These are phyloP conservation scores for Nannochloropsis oceanica DNA, from an alignment of 108 stramenopile species.

Conservation along the genomic window DNA sequence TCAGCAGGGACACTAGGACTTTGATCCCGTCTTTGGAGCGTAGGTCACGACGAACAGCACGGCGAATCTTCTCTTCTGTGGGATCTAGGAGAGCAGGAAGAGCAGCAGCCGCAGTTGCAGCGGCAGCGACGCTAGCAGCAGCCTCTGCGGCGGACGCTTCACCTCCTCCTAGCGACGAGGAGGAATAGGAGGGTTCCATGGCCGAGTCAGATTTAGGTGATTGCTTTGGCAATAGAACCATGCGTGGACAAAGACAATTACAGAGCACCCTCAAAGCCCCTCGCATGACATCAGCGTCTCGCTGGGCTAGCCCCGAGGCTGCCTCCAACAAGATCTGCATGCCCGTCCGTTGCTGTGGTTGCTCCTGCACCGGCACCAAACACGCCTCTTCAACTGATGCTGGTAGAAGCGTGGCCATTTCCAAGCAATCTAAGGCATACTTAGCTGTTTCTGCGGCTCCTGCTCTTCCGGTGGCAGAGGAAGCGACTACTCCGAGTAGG, in stretches of 20 bases:
- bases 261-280: background rate
- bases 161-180: background rate
- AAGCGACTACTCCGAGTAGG: background rate
- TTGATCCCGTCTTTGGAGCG: constrained; percentile 4
- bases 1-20: constrained; percentile 13
- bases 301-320: background rate
- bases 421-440: background rate
- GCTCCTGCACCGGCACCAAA: background rate
- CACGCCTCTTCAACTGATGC: background rate
- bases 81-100: background rate
- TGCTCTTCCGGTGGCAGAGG: background rate
- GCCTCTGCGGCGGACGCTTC: background rate
- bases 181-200: background rate
- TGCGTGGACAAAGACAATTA: background rate
- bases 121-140: background rate
- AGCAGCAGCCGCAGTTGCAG: background rate
- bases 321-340: background rate
- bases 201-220: background rate
- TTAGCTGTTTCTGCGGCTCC: background rate
- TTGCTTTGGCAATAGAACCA: no score
- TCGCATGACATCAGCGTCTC: background rate
- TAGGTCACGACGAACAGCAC: background rate
- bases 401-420: background rate
- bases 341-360: background rate
- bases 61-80: background rate